Base-by-base conservation (phyloP, 2,329 filamentous ascomycete genomes). In the Penicillium expansum region DNA sequence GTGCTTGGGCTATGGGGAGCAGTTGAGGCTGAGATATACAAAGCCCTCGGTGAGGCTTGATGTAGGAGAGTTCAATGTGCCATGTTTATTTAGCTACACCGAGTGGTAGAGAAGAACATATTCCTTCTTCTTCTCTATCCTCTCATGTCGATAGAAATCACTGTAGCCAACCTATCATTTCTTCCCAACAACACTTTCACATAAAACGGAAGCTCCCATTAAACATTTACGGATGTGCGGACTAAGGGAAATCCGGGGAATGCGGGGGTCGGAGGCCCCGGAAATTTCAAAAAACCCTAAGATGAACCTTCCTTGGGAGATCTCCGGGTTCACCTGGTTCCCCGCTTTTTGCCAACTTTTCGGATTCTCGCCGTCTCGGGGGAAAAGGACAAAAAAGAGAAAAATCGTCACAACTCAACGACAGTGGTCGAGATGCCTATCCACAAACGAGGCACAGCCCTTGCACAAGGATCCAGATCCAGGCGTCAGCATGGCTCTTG, bases 1-100 rank as follows among this genome's bases (percentile, higher is more conserved):
- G 77, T 82, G 1, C 8, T 78, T 33, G 68, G 66, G 0, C 49
- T 82, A 5, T 82, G 78, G 77, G 56, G 52, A 0, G 56, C 30
- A n/a, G n/a, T 60, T 22, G 58, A 60, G 30, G 35, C 39, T 16
- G 55, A 47, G 18, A 30, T 60, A 16, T 58, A 60, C n/a, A 55
- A 56, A 39, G 52, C 44, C 2, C 54, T 42, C 18, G 11, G 10
- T 50, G 27, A 29, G 16, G 22, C 22, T 29, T 43, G 24, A 43
- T 29, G 6, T 41, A 20, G 20, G 6, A 22, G 38, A 14, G 3
- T 1, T 6, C 20, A 2, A 11, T 18, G 9, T 38, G 18, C n/a
- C 9, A 10, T 18, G 4, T 38, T 37, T 20, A 18, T 37, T 18
- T 18, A n/a, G 33, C 16, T 10, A n/a, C n/a, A n/a, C 16, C 18